phyloP scores from a whole-genome alignment of 495 filamentous ascomycete species.

The Letharia lupina region DNA sequence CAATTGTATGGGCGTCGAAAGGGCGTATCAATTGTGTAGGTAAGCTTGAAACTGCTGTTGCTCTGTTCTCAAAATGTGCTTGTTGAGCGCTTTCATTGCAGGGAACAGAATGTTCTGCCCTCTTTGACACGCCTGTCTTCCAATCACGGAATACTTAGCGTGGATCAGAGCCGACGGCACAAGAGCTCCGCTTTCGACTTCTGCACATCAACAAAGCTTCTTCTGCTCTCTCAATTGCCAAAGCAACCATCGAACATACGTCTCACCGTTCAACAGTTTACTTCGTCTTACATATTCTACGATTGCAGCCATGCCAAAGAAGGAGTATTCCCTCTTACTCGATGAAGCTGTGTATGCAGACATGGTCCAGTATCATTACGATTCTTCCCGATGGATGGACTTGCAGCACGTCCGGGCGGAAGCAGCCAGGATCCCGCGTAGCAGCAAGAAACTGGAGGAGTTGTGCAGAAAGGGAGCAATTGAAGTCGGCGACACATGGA shows the following conservation, averaged over 20 bases:
- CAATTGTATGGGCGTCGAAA: neutral
- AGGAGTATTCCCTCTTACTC: neutral
- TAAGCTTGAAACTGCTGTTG: neutral
- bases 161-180: neutral
- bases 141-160: neutral
- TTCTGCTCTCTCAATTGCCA: neutral
- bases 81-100: neutral
- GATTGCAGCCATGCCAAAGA: neutral
- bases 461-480: neutral
- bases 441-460: neutral
- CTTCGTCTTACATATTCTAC: neutral
- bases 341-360: neutral
- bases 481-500: neutral
- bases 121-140: neutral
- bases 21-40: neutral
- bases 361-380: neutral
- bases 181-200: neutral
- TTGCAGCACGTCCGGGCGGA: neutral
- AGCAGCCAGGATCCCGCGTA: neutral
- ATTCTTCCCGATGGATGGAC: neutral
- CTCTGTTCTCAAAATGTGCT: neutral
- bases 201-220: neutral
- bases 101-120: neutral
- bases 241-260: neutral
- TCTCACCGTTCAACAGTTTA: neutral